Conservation (phyloP, 352 stramenopile species). For the Plasmopara viticola region DNA sequence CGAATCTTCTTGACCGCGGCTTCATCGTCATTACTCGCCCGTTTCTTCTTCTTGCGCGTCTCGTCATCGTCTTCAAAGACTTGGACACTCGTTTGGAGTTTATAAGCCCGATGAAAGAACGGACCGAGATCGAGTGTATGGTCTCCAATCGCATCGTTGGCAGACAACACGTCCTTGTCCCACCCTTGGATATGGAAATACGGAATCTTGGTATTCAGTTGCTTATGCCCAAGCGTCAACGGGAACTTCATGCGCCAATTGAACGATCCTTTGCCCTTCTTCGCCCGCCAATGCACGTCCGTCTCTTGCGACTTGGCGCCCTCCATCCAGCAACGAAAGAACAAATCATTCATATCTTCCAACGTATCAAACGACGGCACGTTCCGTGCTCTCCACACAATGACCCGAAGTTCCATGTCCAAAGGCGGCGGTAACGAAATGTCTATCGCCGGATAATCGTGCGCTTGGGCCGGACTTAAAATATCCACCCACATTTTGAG, state of each 20-base stretch:
- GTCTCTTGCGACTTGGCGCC: slow-evolving; percentile 77
- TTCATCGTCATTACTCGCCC: slow-evolving; percentile 65
- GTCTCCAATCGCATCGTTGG: slow-evolving; percentile 89
- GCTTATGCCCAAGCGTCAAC: slow-evolving; percentile 80
- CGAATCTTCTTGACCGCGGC: slow-evolving; percentile 78
- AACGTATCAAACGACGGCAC: slow-evolving; percentile 78
- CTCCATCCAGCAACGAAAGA: slow-evolving; percentile 88
- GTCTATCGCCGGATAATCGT: slow-evolving; percentile 77
- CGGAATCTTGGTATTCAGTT: slow-evolving; percentile 85
- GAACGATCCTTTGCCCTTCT: slow-evolving; percentile 91
- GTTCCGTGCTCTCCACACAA: slow-evolving; percentile 91
- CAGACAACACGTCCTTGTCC: slow-evolving; percentile 91
- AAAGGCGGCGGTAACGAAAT: slow-evolving; percentile 77
- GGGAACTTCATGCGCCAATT: slow-evolving; percentile 95
- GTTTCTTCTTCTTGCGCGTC: slow-evolving; percentile 71
- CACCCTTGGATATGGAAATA: slow-evolving; percentile 92
- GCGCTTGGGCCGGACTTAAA: slow-evolving; percentile 61
- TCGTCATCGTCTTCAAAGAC: slow-evolving; percentile 81
- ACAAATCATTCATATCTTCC: slow-evolving; percentile 91
- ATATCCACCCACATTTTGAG: slow-evolving; percentile 91
- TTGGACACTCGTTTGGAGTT: slow-evolving; percentile 64
- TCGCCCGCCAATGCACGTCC: slow-evolving; percentile 92
- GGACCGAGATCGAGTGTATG: slow-evolving; percentile 68
- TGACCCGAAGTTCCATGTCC: slow-evolving; percentile 88
- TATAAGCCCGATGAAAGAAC: slow-evolving; percentile 77